Base-by-base conservation (phyloP, 805 yeast genomes). In the Cyberlindnera misumaiensis region DNA sequence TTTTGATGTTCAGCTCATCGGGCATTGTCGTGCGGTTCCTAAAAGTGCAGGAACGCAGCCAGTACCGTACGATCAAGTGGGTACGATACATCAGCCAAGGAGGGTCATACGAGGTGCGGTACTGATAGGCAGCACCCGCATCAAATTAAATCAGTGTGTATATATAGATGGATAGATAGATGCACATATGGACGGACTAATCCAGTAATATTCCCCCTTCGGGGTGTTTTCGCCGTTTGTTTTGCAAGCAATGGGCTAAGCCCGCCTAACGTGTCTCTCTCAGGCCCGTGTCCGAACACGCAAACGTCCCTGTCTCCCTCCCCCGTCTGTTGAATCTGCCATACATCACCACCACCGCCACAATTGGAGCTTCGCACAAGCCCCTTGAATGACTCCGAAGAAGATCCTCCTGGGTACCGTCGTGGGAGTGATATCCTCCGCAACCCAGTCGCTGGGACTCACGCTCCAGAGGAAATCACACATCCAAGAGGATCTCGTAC, bases 401-500 rank as follows among this genome's bases (percentile, higher is more conserved):
- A 42, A 65, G 15, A 67, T 78, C 11, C 47, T 67, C 3, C 42
- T 80, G 1, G 90, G 90, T 9, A 78, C 86, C 43, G 48, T 68
- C 4, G 86, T 80, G 9, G 94, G 90, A 11, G 70, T 86, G 10
- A 47, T 80, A 10, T 82, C 94, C 7, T 77, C 89, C 3, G 87
- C 87, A 1, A 69, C 80, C 27, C 95, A 87, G 58, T 79, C 93
- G 2, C 62, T 86, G 14, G 95, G 96, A 0, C 70, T 86, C 29
- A 84, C 93, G 3, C 65, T 86, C 29, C 96, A 87, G 60, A 65
- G 95, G 35, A 81, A 83, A 51, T 77, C 93, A 2, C 89, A 86
- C 52, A 54, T 83, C 16, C 46, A 72, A 29, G 71, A 68, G 37
- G 68, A 62, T 10, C 35, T 47, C 16, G 49, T 58, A 39, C 52